Evolutionary conservation across 2,329 filamentous ascomycete genomes (phyloP).

Genomic region (Coniochaeta hoffmannii): DNA sequence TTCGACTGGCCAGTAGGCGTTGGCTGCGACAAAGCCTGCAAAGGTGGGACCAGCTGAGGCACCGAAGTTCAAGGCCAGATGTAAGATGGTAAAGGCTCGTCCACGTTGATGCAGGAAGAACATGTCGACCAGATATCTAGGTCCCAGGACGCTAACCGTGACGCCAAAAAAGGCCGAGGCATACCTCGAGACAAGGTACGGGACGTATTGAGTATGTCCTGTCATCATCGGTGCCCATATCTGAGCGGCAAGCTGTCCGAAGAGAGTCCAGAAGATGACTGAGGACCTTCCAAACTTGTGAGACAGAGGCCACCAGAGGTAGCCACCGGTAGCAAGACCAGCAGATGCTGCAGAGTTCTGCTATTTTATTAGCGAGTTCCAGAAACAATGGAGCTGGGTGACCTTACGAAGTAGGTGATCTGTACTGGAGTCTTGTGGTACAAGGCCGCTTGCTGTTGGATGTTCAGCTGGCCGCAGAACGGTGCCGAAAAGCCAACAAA

Average conservation of each 20-base stretch:
- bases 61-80: constrained; percentile 27
- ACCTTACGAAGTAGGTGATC: constrained; percentile 18
- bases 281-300: constrained; percentile 27
- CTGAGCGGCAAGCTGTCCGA: constrained; percentile 24
- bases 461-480: constrained; percentile 26
- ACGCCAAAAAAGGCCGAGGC: constrained; percentile 31
- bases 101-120: constrained; percentile 36
- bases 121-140: constrained; percentile 30
- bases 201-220: constrained; percentile 22
- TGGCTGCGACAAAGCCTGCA: constrained; percentile 29
- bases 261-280: constrained; percentile 29
- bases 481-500: constrained; percentile 26
- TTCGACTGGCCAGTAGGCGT: constrained; percentile 25
- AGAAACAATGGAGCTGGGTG: not conserved
- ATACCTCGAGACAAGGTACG: constrained; percentile 28
- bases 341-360: constrained; percentile 29
- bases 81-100: constrained; percentile 27
- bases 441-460: constrained; percentile 23
- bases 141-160: constrained; percentile 28
- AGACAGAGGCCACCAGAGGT: constrained; percentile 28
- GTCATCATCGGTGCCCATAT: constrained; percentile 31
- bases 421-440: constrained; percentile 24
- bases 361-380: not conserved
- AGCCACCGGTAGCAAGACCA: constrained; percentile 28
- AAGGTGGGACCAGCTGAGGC: constrained; percentile 28